Conservation (phyloP, 805 yeast genomes). For the Lipomyces orientalis region DNA sequence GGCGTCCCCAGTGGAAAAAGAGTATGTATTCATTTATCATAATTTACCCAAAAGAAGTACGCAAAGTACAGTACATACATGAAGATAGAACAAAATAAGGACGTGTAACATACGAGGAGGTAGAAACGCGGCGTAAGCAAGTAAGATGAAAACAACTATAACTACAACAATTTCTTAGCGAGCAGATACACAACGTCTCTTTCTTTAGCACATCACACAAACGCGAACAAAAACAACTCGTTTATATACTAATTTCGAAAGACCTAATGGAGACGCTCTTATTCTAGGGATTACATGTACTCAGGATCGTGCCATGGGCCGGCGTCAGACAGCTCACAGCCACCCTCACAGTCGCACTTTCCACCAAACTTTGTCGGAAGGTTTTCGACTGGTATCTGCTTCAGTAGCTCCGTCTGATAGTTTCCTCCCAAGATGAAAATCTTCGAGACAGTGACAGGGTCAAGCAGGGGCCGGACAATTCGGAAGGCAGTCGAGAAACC, state of each 20-base stretch:
- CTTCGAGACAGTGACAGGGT: constrained; percentile 96
- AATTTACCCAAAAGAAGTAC: not conserved
- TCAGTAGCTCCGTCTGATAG: constrained; percentile 80
- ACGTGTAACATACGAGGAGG: not conserved
- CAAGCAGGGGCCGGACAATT: constrained; percentile 89
- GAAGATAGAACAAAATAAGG: not conserved
- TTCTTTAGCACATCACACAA: not conserved
- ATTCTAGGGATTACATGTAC: constrained; percentile 53
- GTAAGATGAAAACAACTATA: not conserved
- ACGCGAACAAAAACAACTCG: not conserved
- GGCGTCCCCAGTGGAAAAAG: not conserved
- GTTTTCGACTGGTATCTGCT: constrained; percentile 92
- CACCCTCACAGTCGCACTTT: constrained; percentile 67
- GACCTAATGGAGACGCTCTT: not conserved
- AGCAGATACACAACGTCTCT: not conserved
- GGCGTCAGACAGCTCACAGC: constrained; percentile 82
- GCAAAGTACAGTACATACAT: not conserved
- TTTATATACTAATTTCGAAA: not conserved
- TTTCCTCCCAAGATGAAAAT: constrained; percentile 83
- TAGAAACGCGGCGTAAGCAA: not conserved
- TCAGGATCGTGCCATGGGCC: constrained; percentile 97
- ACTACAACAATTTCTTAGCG: not conserved
- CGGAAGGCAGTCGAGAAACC: constrained; percentile 95
- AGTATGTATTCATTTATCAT: not conserved
- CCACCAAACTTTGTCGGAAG: constrained; percentile 94